A percentile compares a stretch with the other conserved stretches of the same genome.
Conservation (phyloP, 1,284 basidiomycete species). For the Cutaneotrichosporon sp. region DNA sequence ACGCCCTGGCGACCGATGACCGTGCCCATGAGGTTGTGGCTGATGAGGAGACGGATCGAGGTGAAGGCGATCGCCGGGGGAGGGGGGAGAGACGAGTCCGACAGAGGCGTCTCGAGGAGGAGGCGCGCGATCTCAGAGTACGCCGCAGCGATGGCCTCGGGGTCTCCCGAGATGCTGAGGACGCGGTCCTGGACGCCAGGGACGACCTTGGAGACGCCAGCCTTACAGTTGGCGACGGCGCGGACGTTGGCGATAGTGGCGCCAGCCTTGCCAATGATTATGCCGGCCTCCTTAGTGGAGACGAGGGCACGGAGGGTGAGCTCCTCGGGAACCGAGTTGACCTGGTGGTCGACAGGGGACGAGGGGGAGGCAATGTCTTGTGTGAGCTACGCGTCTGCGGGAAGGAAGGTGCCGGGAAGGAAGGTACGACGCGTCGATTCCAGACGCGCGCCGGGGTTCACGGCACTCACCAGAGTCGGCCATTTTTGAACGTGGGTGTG, state of each 20-base stretch:
- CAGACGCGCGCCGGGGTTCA: neutral
- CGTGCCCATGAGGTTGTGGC: constrained; percentile 98
- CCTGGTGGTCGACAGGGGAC: constrained; percentile 29
- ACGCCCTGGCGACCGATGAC: constrained; percentile 96
- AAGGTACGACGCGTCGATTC: constrained; percentile 7
- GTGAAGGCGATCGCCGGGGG: constrained; percentile 71
- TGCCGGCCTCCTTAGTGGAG: constrained; percentile 92
- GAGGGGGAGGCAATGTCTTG: constrained; percentile 38
- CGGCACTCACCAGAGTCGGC: constrained; percentile 15
- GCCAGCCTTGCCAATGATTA: constrained; percentile 92
- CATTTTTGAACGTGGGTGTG: constrained; percentile 21
- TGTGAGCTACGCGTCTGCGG: neutral
- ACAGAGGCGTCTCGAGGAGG: constrained; percentile 68
- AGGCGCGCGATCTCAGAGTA: constrained; percentile 93
- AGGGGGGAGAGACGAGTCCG: constrained; percentile 70
- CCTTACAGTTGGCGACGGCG: constrained; percentile 93
- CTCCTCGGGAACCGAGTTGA: constrained; percentile 48
- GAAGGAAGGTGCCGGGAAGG: neutral
- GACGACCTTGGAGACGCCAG: constrained; percentile 97
- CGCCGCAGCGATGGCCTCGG: constrained; percentile 90
- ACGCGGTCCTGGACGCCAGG: constrained; percentile 96
- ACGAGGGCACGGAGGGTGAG: constrained; percentile 91
- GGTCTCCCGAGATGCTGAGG: constrained; percentile 86
- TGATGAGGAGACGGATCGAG: constrained; percentile 92
- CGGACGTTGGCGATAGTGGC: constrained; percentile 96